Conservation (phyloP, 2,329 filamentous ascomycete genomes). For the Claviceps pazoutovae region DNA sequence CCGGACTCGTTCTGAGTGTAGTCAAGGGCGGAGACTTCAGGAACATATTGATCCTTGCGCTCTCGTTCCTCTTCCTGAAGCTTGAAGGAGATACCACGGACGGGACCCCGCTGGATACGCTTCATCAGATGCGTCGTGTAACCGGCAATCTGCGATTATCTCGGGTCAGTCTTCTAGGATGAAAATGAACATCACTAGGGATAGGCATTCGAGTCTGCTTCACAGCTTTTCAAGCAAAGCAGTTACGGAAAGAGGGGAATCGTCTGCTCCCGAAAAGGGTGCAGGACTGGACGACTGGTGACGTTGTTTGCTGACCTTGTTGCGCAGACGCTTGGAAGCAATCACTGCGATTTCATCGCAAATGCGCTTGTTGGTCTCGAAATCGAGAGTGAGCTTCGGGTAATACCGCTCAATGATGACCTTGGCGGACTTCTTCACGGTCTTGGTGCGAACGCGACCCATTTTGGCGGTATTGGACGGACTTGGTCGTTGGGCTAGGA, state of each 20-base stretch:
- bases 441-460: slow-evolving; percentile 59
- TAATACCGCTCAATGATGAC: slow-evolving; percentile 99
- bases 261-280: no score
- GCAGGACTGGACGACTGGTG: neutral
- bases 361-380: slow-evolving; percentile 99
- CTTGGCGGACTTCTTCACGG: slow-evolving; percentile 75
- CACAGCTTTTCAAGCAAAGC: no score
- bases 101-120: slow-evolving; percentile 97
- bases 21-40: slow-evolving; percentile 96
- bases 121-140: slow-evolving; percentile 99
- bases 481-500: slow-evolving; percentile 20
- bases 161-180: neutral
- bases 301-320: slow-evolving; percentile 58
- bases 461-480: slow-evolving; percentile 43
- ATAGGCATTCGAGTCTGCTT: neutral
- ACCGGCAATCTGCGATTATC: slow-evolving; percentile 61
- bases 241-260: neutral
- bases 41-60: slow-evolving; percentile 99
- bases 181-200: neutral
- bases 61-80: slow-evolving; percentile 99
- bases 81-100: slow-evolving; percentile 99
- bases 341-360: slow-evolving; percentile 99
- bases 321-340: slow-evolving; percentile 95
- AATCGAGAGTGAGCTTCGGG: slow-evolving; percentile 96
- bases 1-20: slow-evolving; percentile 91